These are phyloP conservation scores for Colletotrichum navitas DNA, from an alignment of 2,329 filamentous ascomycete genomes.

Conservation along the genomic window DNA sequence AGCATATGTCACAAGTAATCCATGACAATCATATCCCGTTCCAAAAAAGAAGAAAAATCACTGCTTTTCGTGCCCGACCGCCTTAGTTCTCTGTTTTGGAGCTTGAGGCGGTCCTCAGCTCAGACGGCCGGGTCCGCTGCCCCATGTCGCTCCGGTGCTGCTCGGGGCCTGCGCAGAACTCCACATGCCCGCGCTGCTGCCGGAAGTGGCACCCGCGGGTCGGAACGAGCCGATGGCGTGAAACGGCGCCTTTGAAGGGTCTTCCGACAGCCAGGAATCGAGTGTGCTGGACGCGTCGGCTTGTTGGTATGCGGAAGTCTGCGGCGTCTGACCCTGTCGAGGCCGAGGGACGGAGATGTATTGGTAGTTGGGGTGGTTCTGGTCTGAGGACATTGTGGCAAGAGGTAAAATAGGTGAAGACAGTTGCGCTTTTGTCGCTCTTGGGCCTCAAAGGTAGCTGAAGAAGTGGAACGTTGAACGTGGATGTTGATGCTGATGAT, in stretches of 20 bases:
- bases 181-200: slow-evolving; percentile 1
- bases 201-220: background rate
- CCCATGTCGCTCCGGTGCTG: slow-evolving; percentile 25
- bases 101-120: background rate
- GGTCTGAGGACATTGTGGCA: slow-evolving; percentile 22
- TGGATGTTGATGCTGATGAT: background rate
- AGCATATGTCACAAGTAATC: background rate
- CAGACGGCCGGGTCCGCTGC: slow-evolving; percentile 12
- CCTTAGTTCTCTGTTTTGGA: background rate
- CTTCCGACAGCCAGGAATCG: slow-evolving; percentile 27
- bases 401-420: background rate
- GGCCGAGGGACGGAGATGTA: slow-evolving; percentile 18
- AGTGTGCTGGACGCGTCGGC: slow-evolving; percentile 4
- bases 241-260: slow-evolving; percentile 6
- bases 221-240: slow-evolving; percentile 18
- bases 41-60: background rate
- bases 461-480: too few relatives aligned
- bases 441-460: background rate
- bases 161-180: slow-evolving; percentile 10
- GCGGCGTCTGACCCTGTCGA: background rate
- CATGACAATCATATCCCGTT: background rate
- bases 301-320: slow-evolving; percentile 6
- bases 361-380: background rate
- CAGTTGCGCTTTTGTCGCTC: background rate
- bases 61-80: background rate